Evolutionary conservation across 495 filamentous ascomycete genomes (phyloP).

Genomic region (Stereocaulon alpinum): DNA sequence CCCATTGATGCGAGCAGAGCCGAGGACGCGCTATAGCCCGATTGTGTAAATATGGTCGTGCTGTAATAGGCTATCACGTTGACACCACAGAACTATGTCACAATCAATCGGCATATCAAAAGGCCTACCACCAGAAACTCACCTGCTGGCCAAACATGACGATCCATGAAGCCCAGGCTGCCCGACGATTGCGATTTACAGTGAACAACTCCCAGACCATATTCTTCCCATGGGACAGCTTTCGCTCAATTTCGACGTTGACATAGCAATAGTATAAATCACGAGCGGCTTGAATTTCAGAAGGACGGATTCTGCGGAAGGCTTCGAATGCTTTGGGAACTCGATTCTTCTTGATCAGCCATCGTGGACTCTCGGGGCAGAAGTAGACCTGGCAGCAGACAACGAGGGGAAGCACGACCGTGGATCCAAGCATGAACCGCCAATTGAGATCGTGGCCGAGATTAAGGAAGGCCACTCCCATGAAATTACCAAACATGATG

Average conservation of each 20-base stretch:
- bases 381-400: conserved; percentile 60
- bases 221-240: conserved; percentile 48
- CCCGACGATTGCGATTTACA: conserved; percentile 69
- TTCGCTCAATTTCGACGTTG: conserved; percentile 55
- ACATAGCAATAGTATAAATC: conserved; percentile 76
- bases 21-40: conserved; percentile 38
- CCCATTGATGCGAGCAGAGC: conserved; percentile 59
- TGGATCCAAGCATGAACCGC: conserved; percentile 76
- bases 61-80: conserved; percentile 53
- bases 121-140: conserved; percentile 8
- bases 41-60: conserved; percentile 42
- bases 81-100: conserved; percentile 42
- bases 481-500: conserved; percentile 57
- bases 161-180: conserved; percentile 60
- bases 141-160: conserved; percentile 88
- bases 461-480: conserved; percentile 61
- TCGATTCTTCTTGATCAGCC: conserved; percentile 64
- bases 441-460: conserved; percentile 62
- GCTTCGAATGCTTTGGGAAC: conserved; percentile 55
- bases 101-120: not conserved
- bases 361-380: conserved; percentile 68
- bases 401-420: conserved; percentile 61
- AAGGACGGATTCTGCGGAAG: conserved; percentile 54
- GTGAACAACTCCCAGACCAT: conserved; percentile 61
- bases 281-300: conserved; percentile 66